Base-by-base conservation (phyloP, 345 rosid genomes). In the Nasturtium officinale region DNA sequence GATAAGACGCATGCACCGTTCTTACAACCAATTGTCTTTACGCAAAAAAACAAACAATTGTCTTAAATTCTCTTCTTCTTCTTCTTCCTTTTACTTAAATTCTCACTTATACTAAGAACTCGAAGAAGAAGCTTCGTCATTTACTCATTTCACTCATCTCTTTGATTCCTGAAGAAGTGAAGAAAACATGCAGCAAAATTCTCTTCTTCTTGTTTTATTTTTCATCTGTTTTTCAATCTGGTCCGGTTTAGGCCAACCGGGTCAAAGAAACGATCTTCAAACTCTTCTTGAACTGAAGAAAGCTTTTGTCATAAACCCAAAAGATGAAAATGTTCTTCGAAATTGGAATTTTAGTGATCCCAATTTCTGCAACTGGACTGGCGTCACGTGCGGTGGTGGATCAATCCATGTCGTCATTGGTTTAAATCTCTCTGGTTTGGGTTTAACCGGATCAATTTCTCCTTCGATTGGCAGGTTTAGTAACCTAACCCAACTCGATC, bases 331-430 rank as follows among this genome's bases (percentile, higher is more conserved):
- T 18, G 70, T 69, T 79, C 87, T 93, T 5, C 62, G 71, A 38
- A 75, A 67, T 77, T 93, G 98, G 98, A 67, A 59, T 7, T 77
- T 90, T 42, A 46, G 51, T 21, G 55, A 51, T 68, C 71, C 73
- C 71, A 73, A 73, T 45, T 9, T 83, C 23, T 90, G 94, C 75
- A 83, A 76, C 67, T 93, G 97, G 97, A 73, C 75, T 51, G 90
- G 98, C 20, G 56, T 93, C 26, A 62, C 80, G n/a, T 90, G 98
- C 80, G 82, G 91, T 16, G 78, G 40, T 74, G 87, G 87, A 69
- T 78, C 72, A 58, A 7, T 33, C 23, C 64, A 60, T 23, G 75
- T 50, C 17, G 81, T 85, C 62, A 65, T 83, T 43, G 83, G 82
- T 37, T 76, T 93, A 81, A 90, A 87, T 78, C 81, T 93, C 61